Conservation (phyloP, 106 monocot species). For the Hemerocallis citrina region DNA sequence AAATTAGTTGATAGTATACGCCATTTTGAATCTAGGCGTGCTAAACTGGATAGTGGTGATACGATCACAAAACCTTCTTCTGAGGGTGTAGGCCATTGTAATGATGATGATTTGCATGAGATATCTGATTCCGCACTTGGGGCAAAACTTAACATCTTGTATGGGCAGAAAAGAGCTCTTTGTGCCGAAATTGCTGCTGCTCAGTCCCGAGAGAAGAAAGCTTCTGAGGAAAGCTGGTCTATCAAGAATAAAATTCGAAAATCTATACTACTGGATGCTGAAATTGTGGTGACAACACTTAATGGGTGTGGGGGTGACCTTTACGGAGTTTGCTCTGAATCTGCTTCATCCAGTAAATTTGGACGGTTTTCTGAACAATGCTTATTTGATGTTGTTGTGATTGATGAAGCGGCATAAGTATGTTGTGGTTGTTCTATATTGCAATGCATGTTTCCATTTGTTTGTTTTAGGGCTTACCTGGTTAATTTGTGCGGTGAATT, state of each 20-base stretch:
- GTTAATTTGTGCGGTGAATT: background rate
- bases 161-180: slow-evolving; percentile 72
- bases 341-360: slow-evolving; percentile 42
- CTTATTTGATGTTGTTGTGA: slow-evolving; percentile 91
- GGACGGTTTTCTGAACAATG: slow-evolving; percentile 58
- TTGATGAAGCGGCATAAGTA: slow-evolving; percentile 99
- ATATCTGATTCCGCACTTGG: slow-evolving; percentile 57
- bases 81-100: slow-evolving; percentile 13
- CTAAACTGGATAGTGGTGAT: slow-evolving; percentile 41
- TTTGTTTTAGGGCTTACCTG: background rate
- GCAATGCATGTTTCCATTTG: background rate
- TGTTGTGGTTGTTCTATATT: background rate
- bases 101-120: slow-evolving; percentile 32
- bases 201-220: slow-evolving; percentile 74
- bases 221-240: slow-evolving; percentile 59
- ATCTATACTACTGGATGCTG: slow-evolving; percentile 81
- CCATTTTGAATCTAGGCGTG: slow-evolving; percentile 67
- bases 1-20: slow-evolving; percentile 78
- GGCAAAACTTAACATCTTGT: slow-evolving; percentile 65
- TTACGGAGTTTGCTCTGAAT: slow-evolving; percentile 89
- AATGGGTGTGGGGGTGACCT: slow-evolving; percentile 95
- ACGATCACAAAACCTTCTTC: slow-evolving; percentile 8
- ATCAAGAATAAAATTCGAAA: slow-evolving; percentile 68
- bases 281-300: slow-evolving; percentile 88
- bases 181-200: slow-evolving; percentile 54